phyloP scores from a whole-genome alignment of 2,329 filamentous ascomycete genomes.

The Ciborinia camelliae region DNA sequence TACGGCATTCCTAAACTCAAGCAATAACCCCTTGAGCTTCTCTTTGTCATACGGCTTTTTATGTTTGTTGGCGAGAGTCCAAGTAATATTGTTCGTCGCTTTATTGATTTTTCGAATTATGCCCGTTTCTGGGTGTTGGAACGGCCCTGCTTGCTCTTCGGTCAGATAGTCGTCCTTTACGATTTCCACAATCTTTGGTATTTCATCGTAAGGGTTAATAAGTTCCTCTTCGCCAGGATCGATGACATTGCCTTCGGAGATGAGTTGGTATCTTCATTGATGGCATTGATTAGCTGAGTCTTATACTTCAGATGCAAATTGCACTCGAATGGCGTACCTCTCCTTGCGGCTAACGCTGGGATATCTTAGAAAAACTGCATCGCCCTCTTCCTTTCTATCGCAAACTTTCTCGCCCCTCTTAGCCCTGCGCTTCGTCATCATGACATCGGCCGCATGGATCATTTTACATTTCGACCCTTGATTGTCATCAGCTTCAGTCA shows the following conservation, averaged over 20 bases:
- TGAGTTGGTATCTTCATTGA: conserved; percentile 61
- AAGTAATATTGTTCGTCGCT: conserved; percentile 43
- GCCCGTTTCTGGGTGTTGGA: conserved; percentile 70
- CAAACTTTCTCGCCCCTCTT: conserved; percentile 46
- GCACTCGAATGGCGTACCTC: conserved; percentile 47
- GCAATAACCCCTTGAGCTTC: conserved; percentile 53
- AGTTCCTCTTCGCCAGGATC: conserved; percentile 75
- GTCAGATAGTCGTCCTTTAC: conserved; percentile 76
- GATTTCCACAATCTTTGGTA: conserved; percentile 64
- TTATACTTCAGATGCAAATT: background rate
- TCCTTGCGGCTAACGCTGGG: conserved; percentile 70
- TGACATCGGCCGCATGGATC: conserved; percentile 57
- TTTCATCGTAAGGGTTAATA: conserved; percentile 73
- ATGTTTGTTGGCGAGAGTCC: conserved; percentile 43
- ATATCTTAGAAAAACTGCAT: conserved; percentile 73
- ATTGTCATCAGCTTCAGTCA: conserved; percentile 25
- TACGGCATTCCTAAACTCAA: conserved; percentile 70
- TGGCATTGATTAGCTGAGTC: background rate
- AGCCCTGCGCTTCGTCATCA: conserved; percentile 48
- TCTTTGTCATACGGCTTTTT: conserved; percentile 51
- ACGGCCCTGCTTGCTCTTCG: conserved; percentile 60
- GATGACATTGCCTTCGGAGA: conserved; percentile 74
- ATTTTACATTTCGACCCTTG: conserved; percentile 37
- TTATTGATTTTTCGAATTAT: conserved; percentile 74
- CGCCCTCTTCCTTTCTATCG: conserved; percentile 43